Evolutionary conservation across 2,329 filamentous ascomycete genomes (phyloP).

Genomic region (Juglanconis sp.): DNA sequence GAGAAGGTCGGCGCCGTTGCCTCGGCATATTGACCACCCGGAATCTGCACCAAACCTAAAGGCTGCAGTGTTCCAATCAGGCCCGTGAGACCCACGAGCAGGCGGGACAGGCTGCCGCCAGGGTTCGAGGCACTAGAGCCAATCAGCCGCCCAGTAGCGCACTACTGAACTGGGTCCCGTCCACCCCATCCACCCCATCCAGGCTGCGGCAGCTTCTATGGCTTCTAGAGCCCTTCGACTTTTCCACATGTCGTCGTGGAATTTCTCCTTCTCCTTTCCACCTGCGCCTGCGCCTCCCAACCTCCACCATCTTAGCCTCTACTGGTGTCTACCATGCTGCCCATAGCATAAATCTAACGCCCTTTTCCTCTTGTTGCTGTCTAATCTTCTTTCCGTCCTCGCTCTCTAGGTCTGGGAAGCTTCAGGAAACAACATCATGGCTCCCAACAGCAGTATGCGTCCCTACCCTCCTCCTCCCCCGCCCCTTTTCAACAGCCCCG

Average conservation of each 20-base stretch:
- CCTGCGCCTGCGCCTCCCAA: no score
- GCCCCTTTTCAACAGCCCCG: neutral
- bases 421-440: constrained; percentile 10
- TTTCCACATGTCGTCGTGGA: neutral
- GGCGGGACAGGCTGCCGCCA: neutral
- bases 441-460: constrained; percentile 18
- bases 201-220: neutral
- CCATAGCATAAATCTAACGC: constrained; percentile 1
- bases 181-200: no score
- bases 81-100: neutral
- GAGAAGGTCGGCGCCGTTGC: no score
- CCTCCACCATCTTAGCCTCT: neutral
- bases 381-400: neutral
- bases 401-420: neutral
- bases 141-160: neutral
- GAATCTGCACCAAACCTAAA: no score
- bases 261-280: neutral
- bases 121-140: neutral
- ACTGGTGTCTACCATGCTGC: neutral
- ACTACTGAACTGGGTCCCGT: neutral
- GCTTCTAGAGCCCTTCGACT: neutral
- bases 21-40: no score
- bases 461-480: neutral
- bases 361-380: neutral
- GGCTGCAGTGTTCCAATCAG: neutral